Conservation (phyloP, 139 green algal species). For the Haematococcus sp. region DNA sequence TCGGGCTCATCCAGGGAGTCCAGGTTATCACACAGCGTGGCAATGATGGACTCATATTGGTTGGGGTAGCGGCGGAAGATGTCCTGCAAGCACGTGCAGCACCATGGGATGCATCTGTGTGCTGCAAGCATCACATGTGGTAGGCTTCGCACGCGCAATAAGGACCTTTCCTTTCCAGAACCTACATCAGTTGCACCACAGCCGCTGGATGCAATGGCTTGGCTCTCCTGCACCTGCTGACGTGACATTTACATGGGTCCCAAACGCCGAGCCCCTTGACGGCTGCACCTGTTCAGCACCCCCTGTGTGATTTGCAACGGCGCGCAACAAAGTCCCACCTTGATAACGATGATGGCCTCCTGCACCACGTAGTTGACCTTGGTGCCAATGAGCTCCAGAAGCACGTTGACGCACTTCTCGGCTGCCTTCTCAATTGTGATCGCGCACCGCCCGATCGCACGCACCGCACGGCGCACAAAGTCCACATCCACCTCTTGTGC, state of each 20-base stretch:
- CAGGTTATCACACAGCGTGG: constrained; percentile 91
- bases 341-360: constrained; percentile 97
- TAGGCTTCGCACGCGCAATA: no score
- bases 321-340: constrained; percentile 41
- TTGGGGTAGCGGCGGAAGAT: constrained; percentile 93
- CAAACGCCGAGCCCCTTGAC: no score
- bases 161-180: not conserved
- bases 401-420: constrained; percentile 94
- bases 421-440: constrained; percentile 85
- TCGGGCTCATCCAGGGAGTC: constrained; percentile 97
- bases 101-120: no score
- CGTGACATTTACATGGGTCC: no score
- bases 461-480: constrained; percentile 90
- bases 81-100: no score
- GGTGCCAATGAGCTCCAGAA: constrained; percentile 96
- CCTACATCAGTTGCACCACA: not conserved
- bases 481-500: constrained; percentile 98
- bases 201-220: no score
- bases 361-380: constrained; percentile 98
- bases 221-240: no score
- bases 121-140: no score
- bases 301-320: no score
- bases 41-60: constrained; percentile 95
- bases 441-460: constrained; percentile 92
- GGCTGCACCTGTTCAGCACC: no score